phyloP scores from a whole-genome alignment of 2,329 filamentous ascomycete species.

The Pseudopyrenochaeta lycopersici region DNA sequence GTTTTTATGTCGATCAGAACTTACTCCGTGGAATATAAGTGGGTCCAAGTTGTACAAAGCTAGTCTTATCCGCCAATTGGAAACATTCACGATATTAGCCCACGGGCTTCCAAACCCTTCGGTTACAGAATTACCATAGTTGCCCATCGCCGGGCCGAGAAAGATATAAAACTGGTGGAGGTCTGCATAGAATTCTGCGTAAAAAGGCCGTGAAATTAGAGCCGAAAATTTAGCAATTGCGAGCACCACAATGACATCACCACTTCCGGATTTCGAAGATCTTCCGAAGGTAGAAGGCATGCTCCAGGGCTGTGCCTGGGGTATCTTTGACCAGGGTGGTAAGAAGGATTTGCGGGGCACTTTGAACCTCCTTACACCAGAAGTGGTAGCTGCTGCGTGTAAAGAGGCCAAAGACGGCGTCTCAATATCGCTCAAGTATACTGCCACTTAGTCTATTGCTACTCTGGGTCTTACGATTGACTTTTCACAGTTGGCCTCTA shows the following conservation, averaged over 20 bases:
- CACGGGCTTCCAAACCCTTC: not conserved
- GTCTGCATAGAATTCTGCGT: not conserved
- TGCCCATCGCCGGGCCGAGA: not conserved
- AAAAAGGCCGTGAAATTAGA: not conserved
- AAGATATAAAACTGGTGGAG: not conserved
- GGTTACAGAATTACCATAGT: not conserved
- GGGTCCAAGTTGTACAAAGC: not conserved
- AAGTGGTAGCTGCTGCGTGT: constrained; percentile 49
- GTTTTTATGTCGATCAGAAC: constrained; percentile 1
- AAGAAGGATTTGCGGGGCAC: constrained; percentile 60
- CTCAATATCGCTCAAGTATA: constrained; percentile 24
- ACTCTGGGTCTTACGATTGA: not conserved
- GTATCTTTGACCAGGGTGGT: constrained; percentile 59
- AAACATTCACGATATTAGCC: not conserved
- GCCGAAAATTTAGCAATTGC: not conserved
- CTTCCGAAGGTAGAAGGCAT: constrained; percentile 16
- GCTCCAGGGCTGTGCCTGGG: constrained; percentile 55
- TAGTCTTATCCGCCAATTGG: not conserved
- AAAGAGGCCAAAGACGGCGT: constrained; percentile 42
- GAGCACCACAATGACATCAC: not conserved
- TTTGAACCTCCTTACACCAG: constrained; percentile 61
- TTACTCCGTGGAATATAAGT: not conserved
- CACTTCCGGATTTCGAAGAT: constrained; percentile 4
- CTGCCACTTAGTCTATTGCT: not conserved
- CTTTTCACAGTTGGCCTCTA: constrained; percentile 16